Base-by-base conservation (phyloP, 2,329 filamentous ascomycete species). In the Talaromyces funiculosus region DNA sequence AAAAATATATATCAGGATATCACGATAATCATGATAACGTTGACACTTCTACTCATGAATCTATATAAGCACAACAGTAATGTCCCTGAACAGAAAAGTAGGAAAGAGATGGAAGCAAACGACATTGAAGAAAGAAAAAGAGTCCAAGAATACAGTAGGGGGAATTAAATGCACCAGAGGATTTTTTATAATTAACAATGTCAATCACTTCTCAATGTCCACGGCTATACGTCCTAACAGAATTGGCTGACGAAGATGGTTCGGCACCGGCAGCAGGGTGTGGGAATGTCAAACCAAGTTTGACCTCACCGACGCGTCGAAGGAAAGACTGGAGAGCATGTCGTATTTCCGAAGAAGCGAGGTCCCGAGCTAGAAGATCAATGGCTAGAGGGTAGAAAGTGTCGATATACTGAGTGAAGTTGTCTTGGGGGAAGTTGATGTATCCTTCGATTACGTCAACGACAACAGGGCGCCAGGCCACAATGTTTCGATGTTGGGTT, bases 371-470 rank as follows among this genome's bases (percentile, higher is more conserved):
- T 59, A 99, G 80, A 16, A 99, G 78, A 57, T 95, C 92, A 0
- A 97, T 86, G 3, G 87, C 85, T 16, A 97, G 79, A 2, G 92
- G 91, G 70, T 96, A 96, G 74, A 99, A 97, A 3, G 86, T 86
- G 49, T 84, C 81, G 7, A 96, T 83, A 68, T 97, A 87, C 61
- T 87, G 86, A 58, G 84, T 84, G 68, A 99, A 99, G 45, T 90
- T 90, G 24, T 86, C 82, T 18, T 85, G 82, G 0, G 91, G 90
- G 78, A 97, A 97, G 6, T 86, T 88, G 0, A 87, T 87, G 73
- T 93, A 97, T 1, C 94, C 94, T 70, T 99, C 93, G 9, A 99
- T 81, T 8, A 99, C 94, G 71, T 96, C 94, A 18, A 99, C 92
- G 1, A 99, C 94, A 0, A 99, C 94, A 0, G 94, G 94, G 18